Conservation (phyloP, 2,329 filamentous ascomycete genomes). For the Botrytis fabae region DNA sequence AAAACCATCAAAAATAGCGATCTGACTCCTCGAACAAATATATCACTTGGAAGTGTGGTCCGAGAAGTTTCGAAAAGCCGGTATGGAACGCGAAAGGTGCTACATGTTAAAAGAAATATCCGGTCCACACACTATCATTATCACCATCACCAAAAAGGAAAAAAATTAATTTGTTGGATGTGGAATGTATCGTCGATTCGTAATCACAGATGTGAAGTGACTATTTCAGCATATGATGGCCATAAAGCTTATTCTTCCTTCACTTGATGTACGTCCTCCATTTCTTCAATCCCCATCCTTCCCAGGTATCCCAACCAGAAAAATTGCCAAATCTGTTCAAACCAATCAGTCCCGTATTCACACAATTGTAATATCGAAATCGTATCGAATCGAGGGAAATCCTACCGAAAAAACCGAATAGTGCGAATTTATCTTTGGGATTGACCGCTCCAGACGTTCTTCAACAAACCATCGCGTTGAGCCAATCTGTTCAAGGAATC, state of each 20-base stretch:
- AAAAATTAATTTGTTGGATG: slow-evolving; percentile 31
- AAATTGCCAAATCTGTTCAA: slow-evolving; percentile 23
- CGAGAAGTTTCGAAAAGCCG: slow-evolving; percentile 42
- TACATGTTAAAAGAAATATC: slow-evolving; percentile 23
- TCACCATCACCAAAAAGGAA: slow-evolving; percentile 19
- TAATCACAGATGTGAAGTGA: slow-evolving; percentile 36
- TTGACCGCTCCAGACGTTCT: slow-evolving; percentile 85
- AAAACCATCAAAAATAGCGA: slow-evolving; percentile 39
- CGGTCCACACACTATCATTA: not conserved
- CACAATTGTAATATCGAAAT: not conserved
- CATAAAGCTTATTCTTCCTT: slow-evolving; percentile 31
- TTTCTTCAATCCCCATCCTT: not conserved
- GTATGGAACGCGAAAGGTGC: slow-evolving; percentile 12
- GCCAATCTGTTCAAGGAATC: slow-evolving; percentile 93
- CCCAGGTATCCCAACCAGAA: slow-evolving; percentile 22
- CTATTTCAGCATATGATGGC: slow-evolving; percentile 40
- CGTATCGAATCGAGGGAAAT: not conserved
- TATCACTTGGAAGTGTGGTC: slow-evolving; percentile 39
- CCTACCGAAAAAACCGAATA: slow-evolving; percentile 38
- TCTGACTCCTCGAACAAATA: slow-evolving; percentile 40
- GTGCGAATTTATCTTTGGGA: slow-evolving; percentile 41
- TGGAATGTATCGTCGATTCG: slow-evolving; percentile 39
- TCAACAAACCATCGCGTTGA: slow-evolving; percentile 94
- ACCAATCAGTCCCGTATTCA: slow-evolving; percentile 10
- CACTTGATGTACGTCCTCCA: slow-evolving; percentile 29